These are phyloP conservation scores for Dendrobium nobile DNA, from an alignment of 106 monocot species.

Conservation along the genomic window DNA sequence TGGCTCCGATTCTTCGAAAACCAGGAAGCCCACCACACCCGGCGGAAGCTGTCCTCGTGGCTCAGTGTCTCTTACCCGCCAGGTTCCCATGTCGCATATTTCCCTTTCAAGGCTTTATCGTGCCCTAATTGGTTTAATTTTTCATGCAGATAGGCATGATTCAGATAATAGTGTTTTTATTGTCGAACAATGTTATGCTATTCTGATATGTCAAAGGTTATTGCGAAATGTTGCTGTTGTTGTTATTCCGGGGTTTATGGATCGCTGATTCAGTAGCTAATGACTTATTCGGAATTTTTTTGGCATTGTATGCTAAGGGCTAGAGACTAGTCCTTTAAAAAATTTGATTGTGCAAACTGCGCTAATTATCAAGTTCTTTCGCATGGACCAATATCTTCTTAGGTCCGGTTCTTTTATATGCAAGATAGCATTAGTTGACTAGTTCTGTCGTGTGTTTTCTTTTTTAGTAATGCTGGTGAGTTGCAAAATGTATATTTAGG, in stretches of 20 bases:
- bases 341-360: too few relatives aligned
- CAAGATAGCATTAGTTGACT: neutral
- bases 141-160: neutral
- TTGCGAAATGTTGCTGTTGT: neutral
- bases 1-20: conserved; percentile 65
- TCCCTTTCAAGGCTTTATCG: neutral
- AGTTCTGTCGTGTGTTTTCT: neutral
- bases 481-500: too few relatives aligned
- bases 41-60: conserved; percentile 1
- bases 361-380: neutral
- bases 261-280: neutral
- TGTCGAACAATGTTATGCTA: neutral
- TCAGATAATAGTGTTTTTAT: neutral
- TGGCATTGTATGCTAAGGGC: too few relatives aligned
- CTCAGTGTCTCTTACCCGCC: conserved; percentile 31
- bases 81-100: conserved; percentile 18
- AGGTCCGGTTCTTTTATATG: neutral
- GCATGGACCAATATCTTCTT: neutral
- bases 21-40: neutral
- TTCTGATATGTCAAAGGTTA: neutral
- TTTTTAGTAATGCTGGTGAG: neutral
- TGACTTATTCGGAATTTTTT: neutral
- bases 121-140: too few relatives aligned
- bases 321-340: neutral
- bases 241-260: neutral